Evolutionary conservation across 768 basidiomycete species (phyloP).

Genomic region (Tulasnella sp.): DNA sequence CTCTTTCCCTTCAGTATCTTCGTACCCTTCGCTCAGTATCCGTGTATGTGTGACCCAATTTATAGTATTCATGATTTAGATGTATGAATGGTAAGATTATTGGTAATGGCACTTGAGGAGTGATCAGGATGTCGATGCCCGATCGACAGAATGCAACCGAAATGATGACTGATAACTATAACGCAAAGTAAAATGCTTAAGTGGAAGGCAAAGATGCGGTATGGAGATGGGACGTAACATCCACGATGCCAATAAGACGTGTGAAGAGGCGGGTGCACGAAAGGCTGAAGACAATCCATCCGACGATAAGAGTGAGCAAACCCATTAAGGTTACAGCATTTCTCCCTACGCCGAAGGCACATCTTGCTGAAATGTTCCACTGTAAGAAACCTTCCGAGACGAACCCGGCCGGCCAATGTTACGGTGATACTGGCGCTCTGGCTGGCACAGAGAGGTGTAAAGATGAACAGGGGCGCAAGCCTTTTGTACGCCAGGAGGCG

Average conservation of each 20-base stretch:
- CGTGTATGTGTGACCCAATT: constrained; percentile 26
- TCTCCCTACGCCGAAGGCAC: too few relatives aligned
- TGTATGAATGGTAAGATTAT: constrained; percentile 33
- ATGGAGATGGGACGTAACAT: not conserved
- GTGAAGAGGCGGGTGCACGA: constrained; percentile 33
- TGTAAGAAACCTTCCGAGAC: constrained; percentile 36
- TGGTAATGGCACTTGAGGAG: constrained; percentile 34
- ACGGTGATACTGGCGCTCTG: constrained; percentile 35
- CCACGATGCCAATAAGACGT: constrained; percentile 32
- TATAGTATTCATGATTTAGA: constrained; percentile 27
- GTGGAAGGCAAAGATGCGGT: too few relatives aligned
- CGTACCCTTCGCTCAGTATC: constrained; percentile 16
- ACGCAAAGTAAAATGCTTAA: not conserved
- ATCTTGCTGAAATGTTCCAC: constrained; percentile 29
- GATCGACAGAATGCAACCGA: constrained; percentile 30
- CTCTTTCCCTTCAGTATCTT: too few relatives aligned
- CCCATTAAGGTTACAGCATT: too few relatives aligned
- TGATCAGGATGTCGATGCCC: constrained; percentile 35
- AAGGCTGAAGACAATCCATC: constrained; percentile 27
- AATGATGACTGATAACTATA: constrained; percentile 29
- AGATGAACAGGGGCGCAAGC: constrained; percentile 35
- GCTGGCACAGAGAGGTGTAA: constrained; percentile 34
- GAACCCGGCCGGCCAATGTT: constrained; percentile 35
- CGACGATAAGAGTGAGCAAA: too few relatives aligned
- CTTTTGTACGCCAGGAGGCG: constrained; percentile 15